phyloP scores from a whole-genome alignment of 2,329 filamentous ascomycete species.

The Penicillium sp. region DNA sequence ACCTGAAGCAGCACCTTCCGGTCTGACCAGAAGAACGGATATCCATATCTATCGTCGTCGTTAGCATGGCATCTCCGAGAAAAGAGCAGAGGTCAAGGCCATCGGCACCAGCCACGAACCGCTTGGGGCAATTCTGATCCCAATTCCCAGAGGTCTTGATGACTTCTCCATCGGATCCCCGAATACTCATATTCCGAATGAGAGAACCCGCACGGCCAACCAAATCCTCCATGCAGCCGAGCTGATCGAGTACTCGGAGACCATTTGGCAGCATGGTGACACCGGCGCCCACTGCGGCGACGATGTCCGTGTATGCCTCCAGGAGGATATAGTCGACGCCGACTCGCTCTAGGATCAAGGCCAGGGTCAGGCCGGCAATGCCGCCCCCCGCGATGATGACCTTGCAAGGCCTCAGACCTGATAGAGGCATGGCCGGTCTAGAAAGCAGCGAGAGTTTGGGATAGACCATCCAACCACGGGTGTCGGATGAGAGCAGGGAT shows the following conservation, averaged over 20 bases:
- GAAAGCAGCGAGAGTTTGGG: too few species aligned
- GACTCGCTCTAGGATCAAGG: slow-evolving; percentile 45
- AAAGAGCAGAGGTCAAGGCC: not conserved
- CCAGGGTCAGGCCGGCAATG: slow-evolving; percentile 47
- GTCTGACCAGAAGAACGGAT: not conserved
- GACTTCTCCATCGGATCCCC: not conserved
- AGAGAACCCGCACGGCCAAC: not conserved
- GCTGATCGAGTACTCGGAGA: slow-evolving; percentile 49
- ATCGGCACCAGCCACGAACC: not conserved
- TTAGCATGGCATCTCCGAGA: too few species aligned
- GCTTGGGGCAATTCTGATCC: too few species aligned
- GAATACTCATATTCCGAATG: not conserved
- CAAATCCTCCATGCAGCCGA: slow-evolving; percentile 38
- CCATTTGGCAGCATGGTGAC: slow-evolving; percentile 50
- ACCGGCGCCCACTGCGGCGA: slow-evolving; percentile 48
- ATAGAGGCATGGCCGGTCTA: too few species aligned
- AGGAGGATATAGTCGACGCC: slow-evolving; percentile 50
- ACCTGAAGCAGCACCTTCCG: not conserved
- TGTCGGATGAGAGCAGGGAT: too few species aligned
- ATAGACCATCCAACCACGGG: too few species aligned
- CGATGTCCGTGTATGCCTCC: slow-evolving; percentile 35
- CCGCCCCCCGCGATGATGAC: slow-evolving; percentile 51
- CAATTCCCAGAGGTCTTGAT: not conserved
- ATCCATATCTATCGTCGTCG: not conserved
- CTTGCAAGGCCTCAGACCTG: slow-evolving; percentile 14